Evolutionary conservation across 2,329 filamentous ascomycete genomes (phyloP).

Genomic region (Erysiphe pulchra): DNA sequence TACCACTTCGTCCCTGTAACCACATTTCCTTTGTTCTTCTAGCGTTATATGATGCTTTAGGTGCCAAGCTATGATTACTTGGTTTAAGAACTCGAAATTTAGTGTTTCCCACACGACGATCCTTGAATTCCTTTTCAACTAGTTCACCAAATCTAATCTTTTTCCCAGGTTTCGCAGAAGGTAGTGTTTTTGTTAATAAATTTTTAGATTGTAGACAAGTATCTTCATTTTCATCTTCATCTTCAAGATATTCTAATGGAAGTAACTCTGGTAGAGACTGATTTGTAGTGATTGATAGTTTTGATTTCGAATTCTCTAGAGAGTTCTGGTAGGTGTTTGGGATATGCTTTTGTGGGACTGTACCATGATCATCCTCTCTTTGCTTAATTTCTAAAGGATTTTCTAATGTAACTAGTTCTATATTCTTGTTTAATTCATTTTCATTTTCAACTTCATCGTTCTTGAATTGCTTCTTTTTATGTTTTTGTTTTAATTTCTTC

Average conservation of each 20-base stretch:
- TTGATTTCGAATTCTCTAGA: not conserved
- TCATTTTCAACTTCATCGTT: too few relatives aligned
- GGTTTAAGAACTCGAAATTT: slow-evolving; percentile 10
- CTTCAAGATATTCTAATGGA: slow-evolving; percentile 11
- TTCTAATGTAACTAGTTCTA: not conserved
- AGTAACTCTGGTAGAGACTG: slow-evolving; percentile 9
- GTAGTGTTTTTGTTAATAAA: not conserved
- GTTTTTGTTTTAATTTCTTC: too few relatives aligned
- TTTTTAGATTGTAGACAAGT: not conserved
- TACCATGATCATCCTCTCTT: too few relatives aligned
- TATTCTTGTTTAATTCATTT: too few relatives aligned
- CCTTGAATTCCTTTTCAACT: slow-evolving; percentile 10
- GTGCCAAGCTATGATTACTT: slow-evolving; percentile 7
- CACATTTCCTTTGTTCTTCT: slow-evolving; percentile 10
- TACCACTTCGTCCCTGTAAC: slow-evolving; percentile 5
- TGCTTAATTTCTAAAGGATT: too few relatives aligned
- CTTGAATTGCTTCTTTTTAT: too few relatives aligned
- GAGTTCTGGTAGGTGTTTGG: too few relatives aligned
- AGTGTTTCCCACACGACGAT: slow-evolving; percentile 9
- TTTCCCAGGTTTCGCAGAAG: slow-evolving; percentile 2
- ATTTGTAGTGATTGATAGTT: not conserved
- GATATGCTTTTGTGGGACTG: too few relatives aligned
- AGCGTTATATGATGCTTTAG: slow-evolving; percentile 8
- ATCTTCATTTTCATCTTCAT: slow-evolving; percentile 3
- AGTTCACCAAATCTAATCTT: slow-evolving; percentile 10